Evolutionary conservation across 352 stramenopile genomes (phyloP).

Genomic region (Pythium catenulatum): DNA sequence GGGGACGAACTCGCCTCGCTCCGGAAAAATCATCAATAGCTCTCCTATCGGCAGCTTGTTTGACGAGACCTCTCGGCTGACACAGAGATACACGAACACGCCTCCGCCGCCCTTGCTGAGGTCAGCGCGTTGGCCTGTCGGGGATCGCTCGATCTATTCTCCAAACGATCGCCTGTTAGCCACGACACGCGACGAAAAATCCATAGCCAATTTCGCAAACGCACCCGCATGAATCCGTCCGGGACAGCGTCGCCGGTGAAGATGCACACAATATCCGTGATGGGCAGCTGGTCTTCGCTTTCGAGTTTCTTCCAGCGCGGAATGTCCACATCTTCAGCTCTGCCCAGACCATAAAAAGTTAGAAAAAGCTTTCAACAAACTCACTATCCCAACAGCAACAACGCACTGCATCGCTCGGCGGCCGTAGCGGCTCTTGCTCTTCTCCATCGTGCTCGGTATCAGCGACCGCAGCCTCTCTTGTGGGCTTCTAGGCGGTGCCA

Average conservation of each 20-base stretch:
- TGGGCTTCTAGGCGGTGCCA: slow-evolving; percentile 72
- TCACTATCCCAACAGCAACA: neutral
- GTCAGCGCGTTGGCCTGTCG: slow-evolving; percentile 84
- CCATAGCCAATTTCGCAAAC: neutral
- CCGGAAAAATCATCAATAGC: slow-evolving; percentile 86
- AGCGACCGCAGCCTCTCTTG: slow-evolving; percentile 74
- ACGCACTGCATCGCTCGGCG: slow-evolving; percentile 65
- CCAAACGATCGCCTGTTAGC: neutral
- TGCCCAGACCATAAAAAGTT: neutral
- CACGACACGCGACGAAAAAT: too few species aligned
- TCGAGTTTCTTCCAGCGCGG: slow-evolving; percentile 76
- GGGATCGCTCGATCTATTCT: slow-evolving; percentile 83
- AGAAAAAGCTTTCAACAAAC: neutral
- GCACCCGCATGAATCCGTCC: slow-evolving; percentile 85
- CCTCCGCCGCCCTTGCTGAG: slow-evolving; percentile 90
- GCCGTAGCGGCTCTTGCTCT: slow-evolving; percentile 67
- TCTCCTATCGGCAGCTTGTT: slow-evolving; percentile 86
- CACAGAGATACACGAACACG: slow-evolving; percentile 86
- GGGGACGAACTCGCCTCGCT: slow-evolving; percentile 86
- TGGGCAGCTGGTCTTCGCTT: slow-evolving; percentile 67
- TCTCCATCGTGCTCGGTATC: slow-evolving; percentile 72
- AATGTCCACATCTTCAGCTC: slow-evolving; percentile 21
- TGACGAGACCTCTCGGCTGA: slow-evolving; percentile 71
- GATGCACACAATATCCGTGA: slow-evolving; percentile 87
- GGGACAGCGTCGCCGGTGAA: slow-evolving; percentile 86